A percentile compares a stretch with the other conserved stretches of the same genome.
Evolutionary conservation across 2,329 filamentous ascomycete genomes (phyloP).

Genomic region (Helicocarpus griseus): DNA sequence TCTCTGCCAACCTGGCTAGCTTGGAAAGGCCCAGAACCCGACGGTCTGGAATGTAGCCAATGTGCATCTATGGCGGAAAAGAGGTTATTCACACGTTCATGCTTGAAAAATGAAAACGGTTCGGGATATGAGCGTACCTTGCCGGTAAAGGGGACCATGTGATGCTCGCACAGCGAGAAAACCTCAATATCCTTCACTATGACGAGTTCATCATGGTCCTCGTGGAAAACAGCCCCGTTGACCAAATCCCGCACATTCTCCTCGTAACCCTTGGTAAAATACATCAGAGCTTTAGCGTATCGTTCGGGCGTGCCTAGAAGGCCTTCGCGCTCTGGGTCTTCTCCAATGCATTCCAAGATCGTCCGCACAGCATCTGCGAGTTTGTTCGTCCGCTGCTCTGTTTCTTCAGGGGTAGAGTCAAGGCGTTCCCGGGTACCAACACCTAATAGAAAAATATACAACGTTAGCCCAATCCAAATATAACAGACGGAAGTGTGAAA

Average conservation of each 20-base stretch:
- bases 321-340: constrained; percentile 56
- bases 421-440: constrained; percentile 42
- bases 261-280: constrained; percentile 94
- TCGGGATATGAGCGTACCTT: constrained; percentile 63
- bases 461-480: background rate
- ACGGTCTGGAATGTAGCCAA: constrained; percentile 88
- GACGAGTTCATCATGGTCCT: constrained; percentile 93
- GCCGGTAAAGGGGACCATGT: constrained; percentile 90
- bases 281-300: constrained; percentile 92
- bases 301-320: constrained; percentile 62
- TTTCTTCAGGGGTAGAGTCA: constrained; percentile 49
- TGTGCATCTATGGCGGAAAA: constrained; percentile 98
- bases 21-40: constrained; percentile 94
- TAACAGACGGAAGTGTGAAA: background rate
- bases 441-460: constrained; percentile 19
- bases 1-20: constrained; percentile 87
- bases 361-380: constrained; percentile 54
- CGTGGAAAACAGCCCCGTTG: constrained; percentile 89
- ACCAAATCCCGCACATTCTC: constrained; percentile 87
- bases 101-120: background rate
- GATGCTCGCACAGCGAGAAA: constrained; percentile 91
- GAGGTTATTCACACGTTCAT: too few species aligned
- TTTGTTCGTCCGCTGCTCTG: constrained; percentile 48
- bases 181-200: constrained; percentile 97
- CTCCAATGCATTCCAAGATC: constrained; percentile 56